Evolutionary conservation across 1,284 basidiomycete species (phyloP), one percentile per base, ranked within the genome.

Genomic region (Leccinum proximum): DNA sequence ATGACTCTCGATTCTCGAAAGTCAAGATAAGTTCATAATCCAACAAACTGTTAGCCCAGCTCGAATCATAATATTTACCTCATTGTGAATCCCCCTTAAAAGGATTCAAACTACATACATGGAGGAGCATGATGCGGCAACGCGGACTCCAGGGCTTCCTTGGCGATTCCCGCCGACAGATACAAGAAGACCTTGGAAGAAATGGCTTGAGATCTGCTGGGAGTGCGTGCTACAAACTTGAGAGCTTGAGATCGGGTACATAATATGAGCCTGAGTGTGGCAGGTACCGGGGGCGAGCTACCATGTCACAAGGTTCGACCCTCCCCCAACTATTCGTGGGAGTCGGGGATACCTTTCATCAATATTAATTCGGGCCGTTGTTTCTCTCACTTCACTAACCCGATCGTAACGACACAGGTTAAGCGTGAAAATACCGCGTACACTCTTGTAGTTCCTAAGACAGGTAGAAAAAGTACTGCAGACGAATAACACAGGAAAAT

Each of bases 121-220:
- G 10, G 30, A 38, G 26, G 45, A 7, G 45, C 9, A 16, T 18
- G 40, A 14, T 42, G n/a, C 13, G 8, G 6, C 14, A 67, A 13
- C n/a, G 40, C 22, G 10, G 30, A n/a, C 45, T 48, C 45, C 3
- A 48, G 22, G 11, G 16, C 37, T 22, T 16, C 38, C 30, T 54
- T 59, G 48, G 66, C 56, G 42, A 60, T 56, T 48, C 54, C 66
- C 58, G 22, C 67, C 54, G 62, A 58, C 45, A 18, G n/a, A 8
- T 3, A 10, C 40, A 42, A 42, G 22, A 54, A 54, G 22, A 8
- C 13, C 22, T 13, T 30, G 14, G 16, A 22, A 26, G 53, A 30
- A 30, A 56, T 56, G 14, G 48, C 48, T 50, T 50, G n/a, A 18
- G 48, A 53, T 22, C 18, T 9, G 48, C 18, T 3, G 11, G 6